phyloP scores from a whole-genome alignment of 148 eudicot genomes.

The Cornus kousa region DNA sequence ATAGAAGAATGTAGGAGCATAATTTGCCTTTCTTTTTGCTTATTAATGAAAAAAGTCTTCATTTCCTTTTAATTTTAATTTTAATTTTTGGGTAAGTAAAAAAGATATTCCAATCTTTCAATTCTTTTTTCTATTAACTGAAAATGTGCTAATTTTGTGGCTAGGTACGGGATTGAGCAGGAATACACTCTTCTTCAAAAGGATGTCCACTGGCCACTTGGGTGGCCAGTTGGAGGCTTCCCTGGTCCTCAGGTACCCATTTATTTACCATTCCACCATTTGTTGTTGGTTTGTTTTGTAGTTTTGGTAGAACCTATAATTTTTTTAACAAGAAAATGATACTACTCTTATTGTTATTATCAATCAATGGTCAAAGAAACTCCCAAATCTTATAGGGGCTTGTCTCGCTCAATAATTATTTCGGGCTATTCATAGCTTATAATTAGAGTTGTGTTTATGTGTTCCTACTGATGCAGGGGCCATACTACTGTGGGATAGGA shows the following conservation, averaged over 20 bases:
- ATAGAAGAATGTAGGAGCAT: not conserved
- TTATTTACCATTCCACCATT: not conserved
- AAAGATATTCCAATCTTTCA: not conserved
- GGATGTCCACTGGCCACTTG: conserved; percentile 54
- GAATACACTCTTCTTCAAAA: conserved; percentile 60
- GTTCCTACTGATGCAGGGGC: conserved; percentile 4
- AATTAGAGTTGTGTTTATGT: not conserved
- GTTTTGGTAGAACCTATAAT: too few species aligned
- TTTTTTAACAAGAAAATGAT: too few species aligned
- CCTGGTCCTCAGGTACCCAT: conserved; percentile 50
- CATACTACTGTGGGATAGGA: conserved; percentile 16
- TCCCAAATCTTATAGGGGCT: too few species aligned
- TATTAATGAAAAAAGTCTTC: not conserved
- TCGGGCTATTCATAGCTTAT: too few species aligned
- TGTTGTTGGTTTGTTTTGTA: not conserved
- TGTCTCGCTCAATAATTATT: too few species aligned
- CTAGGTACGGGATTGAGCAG: conserved; percentile 61
- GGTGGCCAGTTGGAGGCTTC: conserved; percentile 62
- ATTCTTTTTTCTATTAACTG: not conserved
- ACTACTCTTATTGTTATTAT: too few species aligned
- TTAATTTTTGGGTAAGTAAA: not conserved
- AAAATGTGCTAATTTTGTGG: not conserved
- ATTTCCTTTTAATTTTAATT: too few species aligned
- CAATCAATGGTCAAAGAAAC: too few species aligned
- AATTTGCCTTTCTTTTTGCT: too few species aligned